phyloP scores from a whole-genome alignment of 345 rosid genomes.

The Orychophragmus violaceus region DNA sequence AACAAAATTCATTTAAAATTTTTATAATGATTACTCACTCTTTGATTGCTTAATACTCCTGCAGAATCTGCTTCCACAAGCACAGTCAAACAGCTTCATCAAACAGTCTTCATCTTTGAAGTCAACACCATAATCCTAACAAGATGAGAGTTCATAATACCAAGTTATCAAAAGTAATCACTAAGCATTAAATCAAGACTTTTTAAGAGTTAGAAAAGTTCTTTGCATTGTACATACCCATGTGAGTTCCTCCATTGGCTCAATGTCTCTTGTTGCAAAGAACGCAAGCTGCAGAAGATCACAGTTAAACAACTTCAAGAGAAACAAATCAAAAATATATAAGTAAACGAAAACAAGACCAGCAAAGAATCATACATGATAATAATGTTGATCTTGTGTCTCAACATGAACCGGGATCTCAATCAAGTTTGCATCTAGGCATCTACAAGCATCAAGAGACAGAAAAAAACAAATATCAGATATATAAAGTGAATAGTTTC shows the following conservation, averaged over 20 bases:
- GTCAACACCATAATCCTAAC: constrained; percentile 84
- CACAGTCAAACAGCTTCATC: constrained; percentile 46
- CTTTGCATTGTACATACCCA: constrained; percentile 50
- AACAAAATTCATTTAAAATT: neutral
- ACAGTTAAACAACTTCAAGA: neutral
- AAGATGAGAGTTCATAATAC: neutral
- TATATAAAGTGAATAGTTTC: neutral
- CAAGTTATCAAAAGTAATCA: neutral
- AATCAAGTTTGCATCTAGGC: constrained; percentile 66
- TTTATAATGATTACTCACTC: constrained; percentile 40
- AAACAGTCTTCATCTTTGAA: constrained; percentile 56
- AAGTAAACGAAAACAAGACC: neutral
- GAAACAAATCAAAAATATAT: neutral
- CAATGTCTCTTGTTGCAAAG: constrained; percentile 60
- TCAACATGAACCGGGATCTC: constrained; percentile 80
- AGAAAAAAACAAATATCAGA: neutral
- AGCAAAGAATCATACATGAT: constrained; percentile 43
- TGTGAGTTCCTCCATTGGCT: constrained; percentile 62
- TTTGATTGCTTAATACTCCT: constrained; percentile 48
- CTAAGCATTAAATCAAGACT: neutral
- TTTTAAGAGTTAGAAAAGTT: too few species aligned
- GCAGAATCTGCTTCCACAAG: constrained; percentile 71
- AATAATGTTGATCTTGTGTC: constrained; percentile 65
- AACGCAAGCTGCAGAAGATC: constrained; percentile 53
- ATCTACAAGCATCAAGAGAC: constrained; percentile 31